These are phyloP conservation scores for Balamuthia mandrillaris DNA, from an alignment of 208 protist genomes.

Conservation along the genomic window DNA sequence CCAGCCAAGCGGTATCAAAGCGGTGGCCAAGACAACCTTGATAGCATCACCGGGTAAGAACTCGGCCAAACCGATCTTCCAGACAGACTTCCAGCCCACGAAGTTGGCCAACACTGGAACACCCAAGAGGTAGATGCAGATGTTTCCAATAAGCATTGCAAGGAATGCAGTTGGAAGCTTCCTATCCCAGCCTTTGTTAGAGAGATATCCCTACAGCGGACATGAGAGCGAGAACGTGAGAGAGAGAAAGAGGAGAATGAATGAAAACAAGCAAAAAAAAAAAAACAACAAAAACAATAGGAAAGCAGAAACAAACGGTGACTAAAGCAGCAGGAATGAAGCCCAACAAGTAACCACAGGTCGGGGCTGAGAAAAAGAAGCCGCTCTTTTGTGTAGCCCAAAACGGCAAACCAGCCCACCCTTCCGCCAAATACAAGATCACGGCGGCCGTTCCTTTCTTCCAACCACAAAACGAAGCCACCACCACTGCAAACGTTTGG, in stretches of 20 bases:
- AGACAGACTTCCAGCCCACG: constrained; percentile 6
- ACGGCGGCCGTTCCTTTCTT: too few relatives aligned
- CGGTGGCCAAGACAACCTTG: constrained; percentile 7
- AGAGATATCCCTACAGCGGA: constrained; percentile 13
- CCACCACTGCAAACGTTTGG: constrained; percentile 20
- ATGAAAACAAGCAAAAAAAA: not conserved
- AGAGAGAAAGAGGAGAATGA: not conserved
- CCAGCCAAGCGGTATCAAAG: constrained; percentile 9
- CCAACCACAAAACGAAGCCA: too few relatives aligned
- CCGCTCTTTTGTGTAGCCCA: too few relatives aligned
- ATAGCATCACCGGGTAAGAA: not conserved
- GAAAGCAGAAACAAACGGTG: not conserved
- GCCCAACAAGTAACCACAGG: constrained; percentile 18
- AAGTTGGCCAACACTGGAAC: constrained; percentile 15
- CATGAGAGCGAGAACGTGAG: too few relatives aligned
- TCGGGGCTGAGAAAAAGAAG: too few relatives aligned
- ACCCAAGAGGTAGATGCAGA: constrained; percentile 12
- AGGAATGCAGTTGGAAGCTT: not conserved
- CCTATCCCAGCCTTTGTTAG: not conserved
- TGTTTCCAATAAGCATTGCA: constrained; percentile 28
- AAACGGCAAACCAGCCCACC: too few relatives aligned
- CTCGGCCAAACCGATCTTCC: not conserved
- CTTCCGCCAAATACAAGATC: too few relatives aligned
- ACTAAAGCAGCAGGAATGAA: constrained; percentile 19
- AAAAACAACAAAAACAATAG: not conserved